Evolutionary conservation across 768 basidiomycete genomes (phyloP), one percentile per base, ranked within the genome.

Genomic region (Cubamyces lactineus): DNA sequence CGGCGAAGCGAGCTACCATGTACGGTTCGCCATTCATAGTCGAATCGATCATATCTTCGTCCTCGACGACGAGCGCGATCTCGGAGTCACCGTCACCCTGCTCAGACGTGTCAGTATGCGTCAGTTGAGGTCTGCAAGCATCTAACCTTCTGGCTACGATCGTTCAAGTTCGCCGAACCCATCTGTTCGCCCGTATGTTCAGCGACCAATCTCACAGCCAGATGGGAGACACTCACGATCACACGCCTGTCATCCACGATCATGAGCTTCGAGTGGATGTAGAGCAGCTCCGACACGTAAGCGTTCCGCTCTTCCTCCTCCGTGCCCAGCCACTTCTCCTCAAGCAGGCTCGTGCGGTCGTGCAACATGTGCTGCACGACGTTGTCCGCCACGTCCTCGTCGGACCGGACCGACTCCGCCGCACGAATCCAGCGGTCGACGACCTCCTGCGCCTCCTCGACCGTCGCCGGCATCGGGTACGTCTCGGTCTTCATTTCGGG

Each of bases 21-120:
- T 88, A 92, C 26, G 82, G 81, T 65, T 83, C 72, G 2, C 94
- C 93, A 67, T 94, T 79, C 94, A 97, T 96, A 16, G 72, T 81
- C 3, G 87, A 83, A 26, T 82, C 78, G 42, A 99, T 79, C 77
- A 85, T 79, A 52, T 96, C 92, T 0, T 81, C 76, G 69, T 99
- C 96, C 74, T 98, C 96, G 30, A 97, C 88, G 19, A 98, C 86
- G 8, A 97, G 76, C 7, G 91, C 92, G 65, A 98, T 96, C 76
- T 98, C 97, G 1, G 94, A 96, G 74, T 96, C 94, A 38, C 93
- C 94, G 66, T 96, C 90, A 24, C 96, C 96, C 86, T 89, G 58
- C 21, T 11, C 45, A 9, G 11, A 38, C 30, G 52, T 28, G 26
- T 28, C 17, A 58, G 21, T 5, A n/a, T 23, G 5, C 0, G 40